Percentiles rank a stretch among this genome's conserved stretches.
These are phyloP conservation scores for Batrachochytrium dendrobatidis DNA, from an alignment of 371 early-diverging fungal species.

Conservation along the genomic window DNA sequence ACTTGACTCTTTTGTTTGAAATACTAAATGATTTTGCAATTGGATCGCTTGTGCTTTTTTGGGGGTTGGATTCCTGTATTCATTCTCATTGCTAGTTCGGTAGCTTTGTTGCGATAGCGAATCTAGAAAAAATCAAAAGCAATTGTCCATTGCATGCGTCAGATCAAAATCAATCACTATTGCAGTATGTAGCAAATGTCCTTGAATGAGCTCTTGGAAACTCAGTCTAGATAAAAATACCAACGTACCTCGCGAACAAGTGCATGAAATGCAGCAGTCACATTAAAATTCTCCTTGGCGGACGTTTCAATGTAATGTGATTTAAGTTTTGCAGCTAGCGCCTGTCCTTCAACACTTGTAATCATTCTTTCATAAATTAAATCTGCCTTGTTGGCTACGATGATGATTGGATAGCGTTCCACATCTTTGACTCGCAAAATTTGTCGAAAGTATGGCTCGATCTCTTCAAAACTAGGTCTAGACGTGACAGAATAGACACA, in stretches of 20 bases:
- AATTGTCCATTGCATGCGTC: not conserved
- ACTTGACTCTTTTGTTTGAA: no score
- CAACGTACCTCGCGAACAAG: conserved; percentile 73
- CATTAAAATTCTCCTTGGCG: conserved; percentile 83
- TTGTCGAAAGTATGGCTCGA: conserved; percentile 64
- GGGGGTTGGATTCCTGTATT: no score
- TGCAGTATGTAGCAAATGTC: not conserved
- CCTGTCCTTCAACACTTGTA: conserved; percentile 60
- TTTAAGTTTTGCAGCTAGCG: conserved; percentile 67
- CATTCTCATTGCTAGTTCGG: no score
- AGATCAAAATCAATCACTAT: not conserved
- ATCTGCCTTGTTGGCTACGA: conserved; percentile 95
- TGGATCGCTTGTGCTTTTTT: no score
- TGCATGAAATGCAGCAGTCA: conserved; percentile 83
- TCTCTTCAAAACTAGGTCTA: conserved; percentile 71
- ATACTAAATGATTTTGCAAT: no score
- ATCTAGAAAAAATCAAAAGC: conserved; percentile 9
- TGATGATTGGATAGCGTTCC: conserved; percentile 75
- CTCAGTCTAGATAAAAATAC: conserved; percentile 1
- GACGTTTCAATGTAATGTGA: conserved; percentile 88
- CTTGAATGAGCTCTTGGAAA: not conserved
- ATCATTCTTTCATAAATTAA: conserved; percentile 74
- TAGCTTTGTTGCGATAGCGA: conserved; percentile 15
- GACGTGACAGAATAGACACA: conserved; percentile 65
- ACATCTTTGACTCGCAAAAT: conserved; percentile 76